Percentiles rank a stretch among this genome's conserved stretches.
phyloP scores from a whole-genome alignment of 2,329 filamentous ascomycete species.

The Alternaria longipes region DNA sequence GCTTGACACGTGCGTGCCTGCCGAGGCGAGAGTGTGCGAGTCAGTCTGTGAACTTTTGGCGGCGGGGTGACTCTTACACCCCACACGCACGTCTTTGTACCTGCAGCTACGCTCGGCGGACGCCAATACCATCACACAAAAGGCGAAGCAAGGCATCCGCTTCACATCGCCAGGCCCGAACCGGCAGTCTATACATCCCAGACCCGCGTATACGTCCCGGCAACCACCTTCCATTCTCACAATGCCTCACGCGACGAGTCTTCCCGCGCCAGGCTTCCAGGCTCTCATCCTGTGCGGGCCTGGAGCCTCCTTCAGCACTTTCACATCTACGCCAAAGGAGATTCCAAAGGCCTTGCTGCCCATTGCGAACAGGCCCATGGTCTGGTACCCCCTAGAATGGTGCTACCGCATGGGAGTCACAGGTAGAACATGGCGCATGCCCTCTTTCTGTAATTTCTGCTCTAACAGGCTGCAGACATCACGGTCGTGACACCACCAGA shows the following conservation, averaged over 20 bases:
- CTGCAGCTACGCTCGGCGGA: constrained; percentile 12
- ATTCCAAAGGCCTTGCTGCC: constrained; percentile 84
- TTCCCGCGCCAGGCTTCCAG: constrained; percentile 80
- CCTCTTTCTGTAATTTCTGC: neutral
- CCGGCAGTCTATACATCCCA: neutral
- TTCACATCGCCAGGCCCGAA: neutral
- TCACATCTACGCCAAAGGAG: constrained; percentile 81
- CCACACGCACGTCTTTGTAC: constrained; percentile 20
- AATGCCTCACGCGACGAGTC: constrained; percentile 78
- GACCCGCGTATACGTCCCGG: too few relatives aligned
- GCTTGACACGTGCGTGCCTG: constrained; percentile 18
- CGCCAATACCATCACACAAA: neutral
- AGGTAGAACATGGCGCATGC: constrained; percentile 54
- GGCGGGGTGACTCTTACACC: constrained; percentile 33
- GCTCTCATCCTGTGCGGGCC: constrained; percentile 85
- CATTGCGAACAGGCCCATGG: constrained; percentile 86
- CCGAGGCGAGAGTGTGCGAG: constrained; percentile 18
- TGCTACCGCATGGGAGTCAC: constrained; percentile 83
- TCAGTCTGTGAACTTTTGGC: constrained; percentile 23
- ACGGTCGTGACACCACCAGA: constrained; percentile 66
- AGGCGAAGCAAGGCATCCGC: neutral
- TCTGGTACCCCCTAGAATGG: constrained; percentile 88
- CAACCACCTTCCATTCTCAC: neutral
- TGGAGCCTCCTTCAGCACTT: constrained; percentile 82
- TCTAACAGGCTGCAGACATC: constrained; percentile 51